Evolutionary conservation across 805 yeast genomes (phyloP), one percentile per base, ranked within the genome.

Genomic region (Lipomyces chichibuensis): DNA sequence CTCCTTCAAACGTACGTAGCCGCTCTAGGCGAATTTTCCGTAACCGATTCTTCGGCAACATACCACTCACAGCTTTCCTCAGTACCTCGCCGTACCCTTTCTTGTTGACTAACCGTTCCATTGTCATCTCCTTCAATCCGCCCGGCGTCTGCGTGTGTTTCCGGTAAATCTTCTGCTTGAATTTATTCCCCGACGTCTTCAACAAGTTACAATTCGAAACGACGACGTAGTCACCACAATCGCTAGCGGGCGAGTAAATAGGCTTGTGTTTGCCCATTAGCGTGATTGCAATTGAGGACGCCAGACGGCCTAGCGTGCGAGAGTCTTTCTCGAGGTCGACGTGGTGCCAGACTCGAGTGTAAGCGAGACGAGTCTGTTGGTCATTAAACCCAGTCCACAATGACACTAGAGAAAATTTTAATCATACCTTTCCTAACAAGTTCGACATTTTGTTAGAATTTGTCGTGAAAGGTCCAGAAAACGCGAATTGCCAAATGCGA

Each of bases 201-300:
- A 95, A 78, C 71, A 87, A 86, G 66, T 91, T 84, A 75, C 97
- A 92, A 80, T 95, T 96, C 14, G 98, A 90, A 1, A 94, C 97
- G 13, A 95, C 98, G 13, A 95, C 98, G 75, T 93, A 95, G 79
- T 95, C 99, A 14, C 99, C 99, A 71, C 88, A 87, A 80, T 95
- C 99, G 77, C 89, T 65, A 11, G 89, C 84, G 35, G 85, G 86
- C 74, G 92, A 91, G 71, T 80, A 89, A 0, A 92, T 85, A 3
- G 99, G 99, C 82, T 95, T 95, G 81, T 95, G 98, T 78, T 95
- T 95, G n/a, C 99, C 99, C 80, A 91, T 92, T 54, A 95, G 83
- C 0, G 95, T 88, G 37, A 87, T 82, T 32, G 99, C 98, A 65
- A 95, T 92, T 65, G 88, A 84, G 0, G 97, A 83, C 3, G 99